These are phyloP conservation scores for Multifurca ochricompacta DNA, from an alignment of 768 basidiomycete genomes.

Conservation along the genomic window DNA sequence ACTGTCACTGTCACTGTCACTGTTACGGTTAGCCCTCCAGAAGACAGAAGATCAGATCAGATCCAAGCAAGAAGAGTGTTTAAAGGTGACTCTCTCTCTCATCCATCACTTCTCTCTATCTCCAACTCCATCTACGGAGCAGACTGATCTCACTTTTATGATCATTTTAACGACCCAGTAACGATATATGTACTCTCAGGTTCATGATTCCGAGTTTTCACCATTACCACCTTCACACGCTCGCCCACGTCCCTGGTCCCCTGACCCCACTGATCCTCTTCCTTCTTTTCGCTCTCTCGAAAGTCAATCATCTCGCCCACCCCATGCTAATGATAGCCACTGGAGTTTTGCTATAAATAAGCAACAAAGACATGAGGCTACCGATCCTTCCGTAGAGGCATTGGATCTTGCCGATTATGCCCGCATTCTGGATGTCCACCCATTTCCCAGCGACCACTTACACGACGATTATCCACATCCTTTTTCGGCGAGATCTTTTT, in stretches of 20 bases:
- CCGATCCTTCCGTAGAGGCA: slow-evolving; percentile 62
- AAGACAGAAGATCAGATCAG: too few relatives aligned
- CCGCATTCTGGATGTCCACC: slow-evolving; percentile 25
- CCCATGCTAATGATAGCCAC: slow-evolving; percentile 20
- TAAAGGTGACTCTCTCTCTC: neutral
- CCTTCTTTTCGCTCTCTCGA: slow-evolving; percentile 26
- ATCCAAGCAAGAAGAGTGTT: too few relatives aligned
- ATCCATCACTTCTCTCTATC: neutral
- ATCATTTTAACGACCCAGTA: slow-evolving; percentile 6
- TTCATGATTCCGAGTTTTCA: slow-evolving; percentile 40
- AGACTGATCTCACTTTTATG: neutral
- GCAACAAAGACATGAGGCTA: slow-evolving; percentile 35
- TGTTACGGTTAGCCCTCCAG: too few relatives aligned
- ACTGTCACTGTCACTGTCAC: too few relatives aligned
- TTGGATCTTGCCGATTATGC: slow-evolving; percentile 70
- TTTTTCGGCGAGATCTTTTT: slow-evolving; percentile 12
- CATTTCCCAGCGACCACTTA: slow-evolving; percentile 19
- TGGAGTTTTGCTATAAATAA: slow-evolving; percentile 17
- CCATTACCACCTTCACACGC: slow-evolving; percentile 46
- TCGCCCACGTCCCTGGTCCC: slow-evolving; percentile 56
- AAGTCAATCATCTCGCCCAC: slow-evolving; percentile 20
- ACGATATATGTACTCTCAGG: slow-evolving; percentile 33
- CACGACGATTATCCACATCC: slow-evolving; percentile 29
- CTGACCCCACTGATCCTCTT: slow-evolving; percentile 44
- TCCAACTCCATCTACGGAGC: too few relatives aligned